phyloP scores from a whole-genome alignment of 176 grass and related monocot species.

The Eleusine coracana region DNA sequence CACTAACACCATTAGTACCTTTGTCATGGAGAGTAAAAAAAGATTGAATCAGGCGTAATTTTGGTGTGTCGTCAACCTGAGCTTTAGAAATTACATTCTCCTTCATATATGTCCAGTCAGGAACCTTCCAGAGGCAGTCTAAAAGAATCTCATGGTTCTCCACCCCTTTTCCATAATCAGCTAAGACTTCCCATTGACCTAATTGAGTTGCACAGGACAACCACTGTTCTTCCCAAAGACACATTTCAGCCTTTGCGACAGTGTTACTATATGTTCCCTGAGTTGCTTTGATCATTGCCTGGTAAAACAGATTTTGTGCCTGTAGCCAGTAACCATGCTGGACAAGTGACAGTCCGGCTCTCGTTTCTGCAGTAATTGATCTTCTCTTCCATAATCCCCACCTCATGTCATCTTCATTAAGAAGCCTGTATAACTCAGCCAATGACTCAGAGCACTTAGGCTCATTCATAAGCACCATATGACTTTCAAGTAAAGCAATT shows the following conservation, averaged over 20 bases:
- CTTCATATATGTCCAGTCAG: conserved; percentile 98
- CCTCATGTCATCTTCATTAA: conserved; percentile 99
- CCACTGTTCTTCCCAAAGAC: conserved; percentile 99
- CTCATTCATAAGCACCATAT: conserved; percentile 93
- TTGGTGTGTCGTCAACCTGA: conserved; percentile 92
- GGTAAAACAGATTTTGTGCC: conserved; percentile 94
- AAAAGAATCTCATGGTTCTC: conserved; percentile 97
- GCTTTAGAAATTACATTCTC: conserved; percentile 85
- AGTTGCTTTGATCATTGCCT: conserved; percentile 99
- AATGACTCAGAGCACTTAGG: conserved; percentile 88
- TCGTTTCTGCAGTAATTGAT: conserved; percentile 97
- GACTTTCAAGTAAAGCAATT: conserved; percentile 84
- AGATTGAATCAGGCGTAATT: conserved; percentile 78
- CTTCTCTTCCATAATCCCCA: conserved; percentile 98
- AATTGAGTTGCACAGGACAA: conserved; percentile 85
- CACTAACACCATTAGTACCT: conserved; percentile 77
- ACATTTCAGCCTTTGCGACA: conserved; percentile 98
- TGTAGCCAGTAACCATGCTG: conserved; percentile 98
- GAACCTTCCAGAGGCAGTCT: conserved; percentile 94
- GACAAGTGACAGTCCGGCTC: conserved; percentile 89
- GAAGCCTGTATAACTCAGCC: conserved; percentile 89
- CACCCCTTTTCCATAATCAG: conserved; percentile 96
- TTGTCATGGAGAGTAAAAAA: conserved; percentile 91
- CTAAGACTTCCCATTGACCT: conserved; percentile 95
- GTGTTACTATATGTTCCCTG: conserved; percentile 98